Evolutionary conservation across 257 asterid species (phyloP).

Genomic region (Rubia yunnanensis): DNA sequence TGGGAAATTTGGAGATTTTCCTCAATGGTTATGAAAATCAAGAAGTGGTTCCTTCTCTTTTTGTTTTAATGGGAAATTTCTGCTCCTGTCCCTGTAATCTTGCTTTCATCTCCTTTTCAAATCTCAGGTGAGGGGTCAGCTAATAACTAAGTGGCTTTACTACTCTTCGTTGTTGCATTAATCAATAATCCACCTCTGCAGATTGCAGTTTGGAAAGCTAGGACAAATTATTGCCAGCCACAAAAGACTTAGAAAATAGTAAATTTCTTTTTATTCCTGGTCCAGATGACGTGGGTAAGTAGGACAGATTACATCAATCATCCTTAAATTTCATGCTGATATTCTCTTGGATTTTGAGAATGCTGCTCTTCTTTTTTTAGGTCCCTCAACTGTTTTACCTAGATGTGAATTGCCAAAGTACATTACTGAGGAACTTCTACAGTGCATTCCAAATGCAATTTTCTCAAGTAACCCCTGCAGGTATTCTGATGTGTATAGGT

Average conservation of each 20-base stretch:
- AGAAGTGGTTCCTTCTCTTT: slow-evolving; percentile 79
- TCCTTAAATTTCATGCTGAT: not conserved
- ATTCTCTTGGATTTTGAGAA: not conserved
- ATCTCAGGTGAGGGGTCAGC: slow-evolving; percentile 48
- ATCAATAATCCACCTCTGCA: slow-evolving; percentile 21
- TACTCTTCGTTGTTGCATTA: slow-evolving; percentile 17
- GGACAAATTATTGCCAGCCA: slow-evolving; percentile 78
- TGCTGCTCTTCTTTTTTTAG: slow-evolving; percentile 26
- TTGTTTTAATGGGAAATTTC: slow-evolving; percentile 96
- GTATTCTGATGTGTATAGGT: slow-evolving; percentile 23
- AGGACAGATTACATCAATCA: slow-evolving; percentile 14
- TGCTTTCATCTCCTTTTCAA: slow-evolving; percentile 71
- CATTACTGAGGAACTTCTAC: slow-evolving; percentile 72
- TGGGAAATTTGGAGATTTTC: slow-evolving; percentile 71
- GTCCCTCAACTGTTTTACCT: slow-evolving; percentile 88
- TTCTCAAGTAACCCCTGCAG: slow-evolving; percentile 95
- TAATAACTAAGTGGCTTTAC: slow-evolving; percentile 4
- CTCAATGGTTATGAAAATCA: slow-evolving; percentile 74
- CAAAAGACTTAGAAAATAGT: slow-evolving; percentile 60
- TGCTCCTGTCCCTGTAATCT: slow-evolving; percentile 88
- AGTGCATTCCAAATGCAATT: slow-evolving; percentile 60
- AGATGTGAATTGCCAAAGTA: slow-evolving; percentile 74
- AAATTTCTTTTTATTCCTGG: slow-evolving; percentile 92
- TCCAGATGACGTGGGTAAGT: slow-evolving; percentile 88
- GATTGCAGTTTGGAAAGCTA: slow-evolving; percentile 80